phyloP scores from a whole-genome alignment of 331 rosid species.

The Quercus phellos region DNA sequence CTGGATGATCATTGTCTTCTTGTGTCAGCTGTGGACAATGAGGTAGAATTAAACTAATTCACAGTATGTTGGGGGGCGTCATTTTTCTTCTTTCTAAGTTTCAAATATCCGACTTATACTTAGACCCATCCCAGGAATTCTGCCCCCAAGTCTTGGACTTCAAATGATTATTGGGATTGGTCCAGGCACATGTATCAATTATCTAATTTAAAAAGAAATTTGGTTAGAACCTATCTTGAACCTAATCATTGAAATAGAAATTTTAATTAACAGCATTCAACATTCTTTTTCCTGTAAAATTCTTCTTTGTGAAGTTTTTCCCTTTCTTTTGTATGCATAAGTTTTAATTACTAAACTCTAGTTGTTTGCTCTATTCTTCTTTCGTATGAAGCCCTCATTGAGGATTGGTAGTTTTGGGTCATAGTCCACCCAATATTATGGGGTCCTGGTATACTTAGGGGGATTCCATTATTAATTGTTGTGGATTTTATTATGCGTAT shows the following conservation, averaged over 20 bases:
- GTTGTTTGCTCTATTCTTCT: background rate
- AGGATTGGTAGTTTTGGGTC: no score
- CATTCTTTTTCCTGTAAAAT: background rate
- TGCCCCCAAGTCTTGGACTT: background rate
- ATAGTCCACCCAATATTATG: no score
- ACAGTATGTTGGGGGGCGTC: constrained; percentile 3
- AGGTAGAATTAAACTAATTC: constrained; percentile 36
- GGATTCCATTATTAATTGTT: background rate
- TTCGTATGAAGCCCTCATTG: background rate
- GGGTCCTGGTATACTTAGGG: background rate
- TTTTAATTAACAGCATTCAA: background rate
- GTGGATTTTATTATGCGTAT: background rate
- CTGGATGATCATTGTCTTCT: constrained; percentile 82
- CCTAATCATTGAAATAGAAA: background rate
- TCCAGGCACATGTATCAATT: background rate
- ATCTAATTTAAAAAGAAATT: background rate
- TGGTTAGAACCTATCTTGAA: background rate
- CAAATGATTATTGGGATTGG: background rate
- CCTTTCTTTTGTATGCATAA: background rate
- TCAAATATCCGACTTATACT: background rate
- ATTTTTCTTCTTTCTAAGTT: background rate
- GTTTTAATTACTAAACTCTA: background rate
- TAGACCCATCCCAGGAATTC: background rate
- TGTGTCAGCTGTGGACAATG: constrained; percentile 80
- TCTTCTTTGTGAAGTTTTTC: background rate